Conservation (phyloP, 2,329 filamentous ascomycete genomes). For the Pseudopyricularia cyperi region DNA sequence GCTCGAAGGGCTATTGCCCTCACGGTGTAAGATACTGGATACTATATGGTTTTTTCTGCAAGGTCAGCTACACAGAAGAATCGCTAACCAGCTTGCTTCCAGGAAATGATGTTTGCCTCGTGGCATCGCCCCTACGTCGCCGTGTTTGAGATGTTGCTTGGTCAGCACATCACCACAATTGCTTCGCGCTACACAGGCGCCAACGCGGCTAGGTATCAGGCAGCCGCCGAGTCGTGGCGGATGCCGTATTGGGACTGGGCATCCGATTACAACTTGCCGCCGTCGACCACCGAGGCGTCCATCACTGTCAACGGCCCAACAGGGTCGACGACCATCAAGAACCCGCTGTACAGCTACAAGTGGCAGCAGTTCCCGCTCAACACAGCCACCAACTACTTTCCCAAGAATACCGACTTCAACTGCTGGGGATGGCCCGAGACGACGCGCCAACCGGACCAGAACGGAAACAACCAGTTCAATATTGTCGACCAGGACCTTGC, state of each 20-base stretch:
- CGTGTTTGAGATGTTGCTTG: conserved; percentile 38
- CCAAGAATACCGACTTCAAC: conserved; percentile 2
- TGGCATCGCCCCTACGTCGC: conserved; percentile 40
- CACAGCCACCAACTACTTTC: conserved; percentile 1
- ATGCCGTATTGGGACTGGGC: conserved; percentile 40
- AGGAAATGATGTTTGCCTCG: conserved; percentile 27
- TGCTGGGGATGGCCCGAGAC: conserved; percentile 1
- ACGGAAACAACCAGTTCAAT: not conserved
- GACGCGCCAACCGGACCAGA: not conserved
- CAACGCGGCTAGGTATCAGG: conserved; percentile 20
- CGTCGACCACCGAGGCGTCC: conserved; percentile 4
- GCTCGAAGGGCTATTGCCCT: conserved; percentile 23
- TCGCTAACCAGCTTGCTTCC: not conserved
- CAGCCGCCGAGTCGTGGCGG: conserved; percentile 28
- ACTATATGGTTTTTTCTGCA: conserved; percentile 3
- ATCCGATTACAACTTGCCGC: conserved; percentile 22
- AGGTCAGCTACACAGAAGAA: too few species aligned
- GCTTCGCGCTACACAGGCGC: conserved; percentile 25
- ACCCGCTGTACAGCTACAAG: conserved; percentile 34
- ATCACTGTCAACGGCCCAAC: conserved; percentile 6
- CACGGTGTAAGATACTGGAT: conserved; percentile 13
- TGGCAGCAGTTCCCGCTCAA: conserved; percentile 28
- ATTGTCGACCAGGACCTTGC: not conserved
- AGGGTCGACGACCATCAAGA: conserved; percentile 16
- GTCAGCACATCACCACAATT: conserved; percentile 26